Conservation (phyloP, 768 basidiomycete genomes). For the Leccinellum albellum region DNA sequence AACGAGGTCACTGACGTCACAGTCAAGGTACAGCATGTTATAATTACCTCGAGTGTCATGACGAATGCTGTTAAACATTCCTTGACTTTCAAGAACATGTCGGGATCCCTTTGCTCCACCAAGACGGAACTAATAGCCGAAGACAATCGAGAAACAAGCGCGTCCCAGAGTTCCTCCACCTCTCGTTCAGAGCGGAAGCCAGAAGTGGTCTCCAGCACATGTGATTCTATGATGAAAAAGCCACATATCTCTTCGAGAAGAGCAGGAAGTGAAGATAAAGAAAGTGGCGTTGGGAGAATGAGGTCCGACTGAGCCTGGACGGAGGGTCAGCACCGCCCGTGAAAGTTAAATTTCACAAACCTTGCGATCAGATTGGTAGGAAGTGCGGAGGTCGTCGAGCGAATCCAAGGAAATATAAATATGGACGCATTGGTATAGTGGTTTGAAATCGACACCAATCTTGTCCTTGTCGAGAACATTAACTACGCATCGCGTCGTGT, state of each 20-base stretch:
- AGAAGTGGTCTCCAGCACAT: conserved; percentile 85
- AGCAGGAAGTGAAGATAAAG: conserved; percentile 61
- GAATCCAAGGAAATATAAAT: conserved; percentile 91
- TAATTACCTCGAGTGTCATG: conserved; percentile 82
- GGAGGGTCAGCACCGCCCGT: conserved; percentile 12
- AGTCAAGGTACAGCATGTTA: background rate
- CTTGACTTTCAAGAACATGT: conserved; percentile 78
- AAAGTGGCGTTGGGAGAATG: conserved; percentile 76
- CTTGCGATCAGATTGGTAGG: conserved; percentile 97
- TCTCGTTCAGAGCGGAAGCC: conserved; percentile 88
- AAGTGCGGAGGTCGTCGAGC: conserved; percentile 84
- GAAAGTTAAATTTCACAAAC: conserved; percentile 33
- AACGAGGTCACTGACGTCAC: conserved; percentile 5
- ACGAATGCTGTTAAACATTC: conserved; percentile 82
- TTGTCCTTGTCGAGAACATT: conserved; percentile 90
- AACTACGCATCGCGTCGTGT: conserved; percentile 42
- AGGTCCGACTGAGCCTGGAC: conserved; percentile 91
- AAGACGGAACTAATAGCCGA: conserved; percentile 72
- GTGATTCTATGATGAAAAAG: conserved; percentile 94
- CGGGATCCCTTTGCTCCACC: conserved; percentile 70
- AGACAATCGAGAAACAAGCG: conserved; percentile 69
- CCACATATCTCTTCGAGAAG: conserved; percentile 93
- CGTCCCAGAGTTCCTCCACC: conserved; percentile 94
- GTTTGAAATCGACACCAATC: conserved; percentile 88
- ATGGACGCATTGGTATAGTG: conserved; percentile 94